These are phyloP conservation scores for Saccharomyces hybrid DNA, from an alignment of 1,139 yeast genomes.

Conservation along the genomic window DNA sequence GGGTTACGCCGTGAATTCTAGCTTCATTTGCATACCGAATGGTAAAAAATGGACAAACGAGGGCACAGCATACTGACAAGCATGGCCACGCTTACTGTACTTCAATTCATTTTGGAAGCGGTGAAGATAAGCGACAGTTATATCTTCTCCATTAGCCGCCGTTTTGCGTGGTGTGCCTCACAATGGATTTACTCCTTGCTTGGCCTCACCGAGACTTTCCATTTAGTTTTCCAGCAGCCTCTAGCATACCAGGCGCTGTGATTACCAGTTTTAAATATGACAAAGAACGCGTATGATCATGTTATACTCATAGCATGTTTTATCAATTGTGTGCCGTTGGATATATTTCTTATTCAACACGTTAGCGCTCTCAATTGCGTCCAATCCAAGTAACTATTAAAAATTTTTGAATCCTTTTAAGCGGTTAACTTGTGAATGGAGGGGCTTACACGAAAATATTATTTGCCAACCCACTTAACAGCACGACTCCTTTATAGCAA, in stretches of 20 bases:
- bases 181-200: not conserved
- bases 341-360: not conserved
- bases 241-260: not conserved
- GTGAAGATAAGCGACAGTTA: not conserved
- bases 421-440: not conserved
- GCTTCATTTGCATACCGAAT: not conserved
- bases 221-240: not conserved
- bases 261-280: not conserved
- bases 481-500: not conserved
- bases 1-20: not conserved
- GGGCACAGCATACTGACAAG: not conserved
- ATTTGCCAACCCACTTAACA: not conserved
- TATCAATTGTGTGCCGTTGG: not conserved
- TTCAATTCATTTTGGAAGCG: not conserved
- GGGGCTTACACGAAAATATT: not conserved
- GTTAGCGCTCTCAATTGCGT: not conserved
- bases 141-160: not conserved
- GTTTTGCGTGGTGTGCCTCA: not conserved
- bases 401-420: not conserved
- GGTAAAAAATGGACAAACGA: not conserved
- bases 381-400: not conserved
- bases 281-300: not conserved
- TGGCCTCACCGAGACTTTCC: not conserved
- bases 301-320: not conserved
- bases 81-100: not conserved